These are phyloP conservation scores for Cyclotella cryptica DNA, from an alignment of 108 stramenopile genomes.

Conservation along the genomic window DNA sequence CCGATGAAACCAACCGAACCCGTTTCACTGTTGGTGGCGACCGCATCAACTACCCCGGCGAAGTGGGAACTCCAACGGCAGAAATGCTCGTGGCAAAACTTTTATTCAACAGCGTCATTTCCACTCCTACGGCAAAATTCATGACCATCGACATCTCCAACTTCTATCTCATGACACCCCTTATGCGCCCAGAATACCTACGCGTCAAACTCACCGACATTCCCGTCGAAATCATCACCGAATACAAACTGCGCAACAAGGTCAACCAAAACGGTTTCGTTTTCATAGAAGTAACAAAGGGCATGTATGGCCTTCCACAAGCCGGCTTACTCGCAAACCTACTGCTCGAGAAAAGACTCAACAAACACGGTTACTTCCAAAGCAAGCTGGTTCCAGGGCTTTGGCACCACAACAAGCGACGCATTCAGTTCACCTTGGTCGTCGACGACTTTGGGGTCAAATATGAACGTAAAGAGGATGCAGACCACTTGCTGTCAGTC, in stretches of 20 bases:
- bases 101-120: background rate
- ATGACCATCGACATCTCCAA: background rate
- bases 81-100: background rate
- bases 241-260: background rate
- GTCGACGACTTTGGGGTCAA: constrained; percentile 1
- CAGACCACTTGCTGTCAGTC: background rate
- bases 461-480: background rate
- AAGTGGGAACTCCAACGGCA: constrained; percentile 5
- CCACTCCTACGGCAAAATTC: background rate
- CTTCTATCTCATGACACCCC: background rate
- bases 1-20: background rate
- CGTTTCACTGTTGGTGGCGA: background rate
- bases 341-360: background rate
- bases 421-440: background rate
- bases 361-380: constrained; percentile 2
- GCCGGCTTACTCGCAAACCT: background rate
- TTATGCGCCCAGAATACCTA: background rate
- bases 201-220: background rate
- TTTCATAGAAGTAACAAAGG: background rate
- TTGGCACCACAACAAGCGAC: background rate
- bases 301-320: constrained; percentile 6
- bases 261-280: background rate
- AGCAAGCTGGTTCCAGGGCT: background rate
- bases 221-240: background rate
- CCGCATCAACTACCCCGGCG: background rate